phyloP scores from a whole-genome alignment of 495 filamentous ascomycete species.

The Daldinia bambusicola region DNA sequence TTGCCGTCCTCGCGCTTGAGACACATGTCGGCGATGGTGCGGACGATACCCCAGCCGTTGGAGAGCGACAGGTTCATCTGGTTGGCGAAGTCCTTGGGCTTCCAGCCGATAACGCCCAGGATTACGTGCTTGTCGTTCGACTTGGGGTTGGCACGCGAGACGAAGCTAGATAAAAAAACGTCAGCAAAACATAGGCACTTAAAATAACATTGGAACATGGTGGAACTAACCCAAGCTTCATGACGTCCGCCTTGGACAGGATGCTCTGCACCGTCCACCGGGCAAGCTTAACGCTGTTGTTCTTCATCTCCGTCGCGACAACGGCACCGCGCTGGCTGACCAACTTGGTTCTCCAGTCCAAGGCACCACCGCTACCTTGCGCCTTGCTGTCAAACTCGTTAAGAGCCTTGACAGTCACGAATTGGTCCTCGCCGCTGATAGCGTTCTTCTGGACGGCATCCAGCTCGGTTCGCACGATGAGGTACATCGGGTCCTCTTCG shows the following conservation, averaged over 20 bases:
- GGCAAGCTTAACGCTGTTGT: slow-evolving; percentile 97
- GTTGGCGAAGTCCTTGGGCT: slow-evolving; percentile 92
- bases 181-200: slow-evolving; percentile 39
- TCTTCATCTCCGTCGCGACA: slow-evolving; percentile 99
- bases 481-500: slow-evolving; percentile 88
- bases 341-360: slow-evolving; percentile 96
- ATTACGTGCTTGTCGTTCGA: slow-evolving; percentile 89
- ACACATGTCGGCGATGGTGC: slow-evolving; percentile 94
- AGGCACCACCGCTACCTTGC: slow-evolving; percentile 88
- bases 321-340: slow-evolving; percentile 93
- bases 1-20: slow-evolving; percentile 77
- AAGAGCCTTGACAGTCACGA: slow-evolving; percentile 90
- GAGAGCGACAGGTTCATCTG: slow-evolving; percentile 97
- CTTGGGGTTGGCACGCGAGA: slow-evolving; percentile 92
- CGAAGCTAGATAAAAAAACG: slow-evolving; percentile 68
- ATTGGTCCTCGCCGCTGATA: slow-evolving; percentile 86
- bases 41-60: slow-evolving; percentile 99
- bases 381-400: slow-evolving; percentile 99
- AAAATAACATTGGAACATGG: not conserved
- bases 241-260: slow-evolving; percentile 91
- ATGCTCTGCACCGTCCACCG: slow-evolving; percentile 97
- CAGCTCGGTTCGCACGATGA: slow-evolving; percentile 95
- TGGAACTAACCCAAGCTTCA: slow-evolving; percentile 87
- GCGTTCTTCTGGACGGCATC: slow-evolving; percentile 96
- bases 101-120: slow-evolving; percentile 95